Conservation (phyloP, 305 asterid genomes). For the Fraxinus sp. region DNA sequence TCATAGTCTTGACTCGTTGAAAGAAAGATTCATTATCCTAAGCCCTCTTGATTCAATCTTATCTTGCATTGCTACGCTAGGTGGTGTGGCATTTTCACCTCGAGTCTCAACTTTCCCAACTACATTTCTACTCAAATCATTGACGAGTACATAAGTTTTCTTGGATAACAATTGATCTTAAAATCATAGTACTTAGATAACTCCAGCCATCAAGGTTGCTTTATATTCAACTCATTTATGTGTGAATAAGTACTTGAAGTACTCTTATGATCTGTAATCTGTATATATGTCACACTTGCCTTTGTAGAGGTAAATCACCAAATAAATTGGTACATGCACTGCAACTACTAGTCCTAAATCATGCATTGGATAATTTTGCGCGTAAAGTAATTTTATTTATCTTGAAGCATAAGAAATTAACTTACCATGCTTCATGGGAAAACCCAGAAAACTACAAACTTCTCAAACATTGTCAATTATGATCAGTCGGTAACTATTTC, state of each 20-base stretch:
- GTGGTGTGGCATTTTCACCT: not conserved
- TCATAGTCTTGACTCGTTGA: not conserved
- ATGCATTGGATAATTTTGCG: not conserved
- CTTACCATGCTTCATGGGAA: too few relatives aligned
- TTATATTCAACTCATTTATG: not conserved
- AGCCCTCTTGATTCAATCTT: not conserved
- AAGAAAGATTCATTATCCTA: not conserved
- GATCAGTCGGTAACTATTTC: too few relatives aligned
- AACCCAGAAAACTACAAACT: too few relatives aligned
- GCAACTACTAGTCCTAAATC: not conserved
- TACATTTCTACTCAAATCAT: not conserved
- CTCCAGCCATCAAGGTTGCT: not conserved
- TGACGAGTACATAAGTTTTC: not conserved
- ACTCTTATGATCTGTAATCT: not conserved
- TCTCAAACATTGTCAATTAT: too few relatives aligned
- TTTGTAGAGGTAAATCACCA: not conserved
- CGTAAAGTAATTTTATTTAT: too few relatives aligned
- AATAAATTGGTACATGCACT: not conserved
- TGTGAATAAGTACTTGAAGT: not conserved
- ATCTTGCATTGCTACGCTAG: not conserved
- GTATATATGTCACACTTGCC: not conserved
- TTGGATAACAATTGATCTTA: not conserved
- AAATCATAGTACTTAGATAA: not conserved
- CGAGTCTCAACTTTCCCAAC: not conserved
- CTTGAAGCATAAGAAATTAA: too few relatives aligned